A percentile compares a stretch with the other conserved stretches of the same genome.
These are phyloP conservation scores for Tylopilus sp. DNA, from an alignment of 1,284 basidiomycete genomes.

Conservation along the genomic window DNA sequence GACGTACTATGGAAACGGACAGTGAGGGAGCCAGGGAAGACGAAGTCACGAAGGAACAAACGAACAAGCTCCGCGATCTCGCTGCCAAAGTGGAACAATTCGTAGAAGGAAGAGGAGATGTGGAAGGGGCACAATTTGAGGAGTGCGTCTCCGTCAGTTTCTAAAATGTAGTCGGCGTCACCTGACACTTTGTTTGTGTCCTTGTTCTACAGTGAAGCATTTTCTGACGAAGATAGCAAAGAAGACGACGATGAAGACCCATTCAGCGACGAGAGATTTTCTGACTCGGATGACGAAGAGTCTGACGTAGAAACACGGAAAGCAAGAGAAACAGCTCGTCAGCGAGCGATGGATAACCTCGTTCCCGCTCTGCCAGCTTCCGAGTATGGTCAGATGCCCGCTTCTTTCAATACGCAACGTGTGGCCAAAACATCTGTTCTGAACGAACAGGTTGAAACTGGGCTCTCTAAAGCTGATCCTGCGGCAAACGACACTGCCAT, in stretches of 20 bases:
- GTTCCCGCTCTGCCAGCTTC: conserved; percentile 64
- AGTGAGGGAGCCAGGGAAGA: conserved; percentile 42
- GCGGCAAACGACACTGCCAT: conserved; percentile 6
- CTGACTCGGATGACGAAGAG: conserved; percentile 39
- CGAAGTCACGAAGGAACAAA: conserved; percentile 54
- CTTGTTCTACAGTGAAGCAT: conserved; percentile 45
- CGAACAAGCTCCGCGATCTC: conserved; percentile 64
- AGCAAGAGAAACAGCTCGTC: conserved; percentile 39
- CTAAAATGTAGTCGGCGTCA: conserved; percentile 1
- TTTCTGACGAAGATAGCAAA: conserved; percentile 51
- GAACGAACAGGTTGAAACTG: conserved; percentile 39
- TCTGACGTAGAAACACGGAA: conserved; percentile 30
- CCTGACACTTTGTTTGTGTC: conserved; percentile 5
- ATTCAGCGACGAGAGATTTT: conserved; percentile 44
- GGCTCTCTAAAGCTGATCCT: conserved; percentile 6
- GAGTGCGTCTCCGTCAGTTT: conserved; percentile 57
- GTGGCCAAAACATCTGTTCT: conserved; percentile 49
- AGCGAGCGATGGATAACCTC: conserved; percentile 64
- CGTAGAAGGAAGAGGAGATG: conserved; percentile 79
- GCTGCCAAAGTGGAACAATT: conserved; percentile 83
- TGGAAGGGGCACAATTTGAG: conserved; percentile 82
- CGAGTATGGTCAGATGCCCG: conserved; percentile 78
- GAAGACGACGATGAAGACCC: conserved; percentile 35
- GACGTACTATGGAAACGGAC: conserved; percentile 47
- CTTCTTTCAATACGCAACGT: conserved; percentile 67